Evolutionary conservation across 805 yeast species (phyloP).

Genomic region (Candida peoriensis): DNA sequence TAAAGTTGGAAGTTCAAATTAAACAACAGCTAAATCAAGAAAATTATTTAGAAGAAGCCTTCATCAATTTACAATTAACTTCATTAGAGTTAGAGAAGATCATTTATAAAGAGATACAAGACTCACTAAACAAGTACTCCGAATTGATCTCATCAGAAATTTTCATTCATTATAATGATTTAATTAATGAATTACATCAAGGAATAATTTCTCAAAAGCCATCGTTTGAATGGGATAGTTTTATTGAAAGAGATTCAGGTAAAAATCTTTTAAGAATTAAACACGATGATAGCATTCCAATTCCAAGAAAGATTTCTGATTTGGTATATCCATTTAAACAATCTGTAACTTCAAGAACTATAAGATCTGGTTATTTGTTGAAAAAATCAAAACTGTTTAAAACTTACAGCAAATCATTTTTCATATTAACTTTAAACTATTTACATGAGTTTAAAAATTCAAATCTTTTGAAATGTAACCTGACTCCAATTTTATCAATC

Average conservation of each 20-base stretch:
- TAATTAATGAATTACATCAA: conserved; percentile 58
- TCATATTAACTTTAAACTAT: conserved; percentile 80
- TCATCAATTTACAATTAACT: conserved; percentile 75
- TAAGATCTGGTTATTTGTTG: conserved; percentile 76
- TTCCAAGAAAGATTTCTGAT: conserved; percentile 50
- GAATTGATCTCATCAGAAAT: conserved; percentile 69
- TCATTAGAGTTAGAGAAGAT: conserved; percentile 85
- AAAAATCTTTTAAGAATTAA: conserved; percentile 36
- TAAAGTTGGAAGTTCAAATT: conserved; percentile 68
- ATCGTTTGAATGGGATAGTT: conserved; percentile 82
- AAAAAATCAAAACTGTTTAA: conserved; percentile 86
- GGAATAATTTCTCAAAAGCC: conserved; percentile 74
- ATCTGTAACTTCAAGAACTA: conserved; percentile 59
- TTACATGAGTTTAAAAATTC: conserved; percentile 84
- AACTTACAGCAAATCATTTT: conserved; percentile 82
- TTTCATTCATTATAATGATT: conserved; percentile 57
- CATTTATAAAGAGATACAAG: conserved; percentile 80
- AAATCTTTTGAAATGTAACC: conserved; percentile 67
- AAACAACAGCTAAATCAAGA: conserved; percentile 77
- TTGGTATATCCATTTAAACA: conserved; percentile 62
- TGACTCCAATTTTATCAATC: conserved; percentile 74
- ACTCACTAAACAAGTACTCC: conserved; percentile 67
- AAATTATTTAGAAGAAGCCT: conserved; percentile 83
- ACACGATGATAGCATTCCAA: conserved; percentile 48
- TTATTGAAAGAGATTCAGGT: conserved; percentile 61